Conservation (phyloP, 371 early-diverging fungal genomes). For the Lichtheimia corymbifera region DNA sequence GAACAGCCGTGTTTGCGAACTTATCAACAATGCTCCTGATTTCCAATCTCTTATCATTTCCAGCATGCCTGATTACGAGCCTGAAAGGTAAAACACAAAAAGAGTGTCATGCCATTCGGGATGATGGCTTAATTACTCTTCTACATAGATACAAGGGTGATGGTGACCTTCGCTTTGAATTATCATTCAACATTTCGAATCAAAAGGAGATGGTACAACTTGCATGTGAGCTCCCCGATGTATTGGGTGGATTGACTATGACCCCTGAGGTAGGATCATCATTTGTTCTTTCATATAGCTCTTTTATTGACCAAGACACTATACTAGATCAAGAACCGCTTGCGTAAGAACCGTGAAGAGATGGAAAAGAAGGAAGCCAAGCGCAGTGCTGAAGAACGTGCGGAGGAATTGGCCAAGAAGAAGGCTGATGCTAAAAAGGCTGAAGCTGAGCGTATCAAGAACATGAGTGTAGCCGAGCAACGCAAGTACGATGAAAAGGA, state of each 20-base stretch:
- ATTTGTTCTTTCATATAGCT: not conserved
- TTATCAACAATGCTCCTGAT: conserved; percentile 38
- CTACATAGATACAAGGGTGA: conserved; percentile 23
- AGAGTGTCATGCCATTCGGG: conserved; percentile 21
- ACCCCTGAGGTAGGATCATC: conserved; percentile 27
- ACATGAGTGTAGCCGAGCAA: conserved; percentile 65
- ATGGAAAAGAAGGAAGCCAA: conserved; percentile 52
- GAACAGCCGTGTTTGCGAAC: conserved; percentile 29
- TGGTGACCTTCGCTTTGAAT: conserved; percentile 9
- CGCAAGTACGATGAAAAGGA: conserved; percentile 81
- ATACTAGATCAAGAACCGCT: conserved; percentile 27
- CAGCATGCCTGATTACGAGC: conserved; percentile 53
- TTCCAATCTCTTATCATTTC: conserved; percentile 43
- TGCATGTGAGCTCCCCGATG: conserved; percentile 39
- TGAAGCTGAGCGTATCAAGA: conserved; percentile 66
- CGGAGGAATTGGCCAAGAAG: conserved; percentile 49
- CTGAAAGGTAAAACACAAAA: conserved; percentile 29
- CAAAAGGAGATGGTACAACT: conserved; percentile 24
- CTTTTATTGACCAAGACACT: not conserved
- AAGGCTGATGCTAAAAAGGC: conserved; percentile 70
- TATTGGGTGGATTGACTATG: conserved; percentile 21
- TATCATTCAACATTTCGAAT: conserved; percentile 10
- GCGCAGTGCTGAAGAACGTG: conserved; percentile 47
- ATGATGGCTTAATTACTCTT: not conserved
- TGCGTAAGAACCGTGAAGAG: conserved; percentile 49